phyloP scores from a whole-genome alignment of 768 basidiomycete genomes.

The Boletus pseudo-olivaceus region DNA sequence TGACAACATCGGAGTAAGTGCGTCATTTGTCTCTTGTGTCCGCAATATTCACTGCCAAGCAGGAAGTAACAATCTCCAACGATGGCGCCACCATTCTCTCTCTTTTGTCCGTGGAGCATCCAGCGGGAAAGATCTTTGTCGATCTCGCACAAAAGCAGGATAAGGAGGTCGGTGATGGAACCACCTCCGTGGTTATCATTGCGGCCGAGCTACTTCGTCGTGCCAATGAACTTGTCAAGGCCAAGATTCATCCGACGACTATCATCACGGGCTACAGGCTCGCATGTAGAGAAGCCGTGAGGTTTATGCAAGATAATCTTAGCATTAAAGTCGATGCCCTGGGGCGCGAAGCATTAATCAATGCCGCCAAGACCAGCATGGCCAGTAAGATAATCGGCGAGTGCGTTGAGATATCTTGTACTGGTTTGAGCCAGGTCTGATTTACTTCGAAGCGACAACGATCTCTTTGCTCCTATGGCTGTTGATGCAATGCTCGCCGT shows the following conservation, averaged over 20 bases:
- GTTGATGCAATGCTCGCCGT: slow-evolving; percentile 99
- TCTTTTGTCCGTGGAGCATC: slow-evolving; percentile 90
- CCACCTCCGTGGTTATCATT: slow-evolving; percentile 96
- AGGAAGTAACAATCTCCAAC: slow-evolving; percentile 99
- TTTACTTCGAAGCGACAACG: slow-evolving; percentile 71
- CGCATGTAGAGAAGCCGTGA: slow-evolving; percentile 95
- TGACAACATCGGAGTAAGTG: slow-evolving; percentile 89
- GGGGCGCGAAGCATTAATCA: slow-evolving; percentile 90
- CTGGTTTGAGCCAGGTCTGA: slow-evolving; percentile 1
- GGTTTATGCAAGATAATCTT: slow-evolving; percentile 96
- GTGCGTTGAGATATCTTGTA: slow-evolving; percentile 48
- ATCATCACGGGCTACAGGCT: slow-evolving; percentile 98
- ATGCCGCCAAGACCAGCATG: slow-evolving; percentile 98
- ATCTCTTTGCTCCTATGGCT: slow-evolving; percentile 97
- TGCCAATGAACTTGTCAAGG: slow-evolving; percentile 96
- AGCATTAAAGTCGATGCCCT: slow-evolving; percentile 91
- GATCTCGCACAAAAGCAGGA: slow-evolving; percentile 99
- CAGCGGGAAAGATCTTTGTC: slow-evolving; percentile 95
- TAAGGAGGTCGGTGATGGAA: slow-evolving; percentile 98
- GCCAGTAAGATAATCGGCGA: slow-evolving; percentile 96
- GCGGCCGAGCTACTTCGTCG: slow-evolving; percentile 95
- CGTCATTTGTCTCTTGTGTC: not conserved
- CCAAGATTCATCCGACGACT: slow-evolving; percentile 98
- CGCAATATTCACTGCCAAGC: slow-evolving; percentile 14
- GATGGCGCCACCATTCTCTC: slow-evolving; percentile 99